Evolutionary conservation across 2,329 filamentous ascomycete genomes (phyloP).

Genomic region (Diaporthe citriasiana): DNA sequence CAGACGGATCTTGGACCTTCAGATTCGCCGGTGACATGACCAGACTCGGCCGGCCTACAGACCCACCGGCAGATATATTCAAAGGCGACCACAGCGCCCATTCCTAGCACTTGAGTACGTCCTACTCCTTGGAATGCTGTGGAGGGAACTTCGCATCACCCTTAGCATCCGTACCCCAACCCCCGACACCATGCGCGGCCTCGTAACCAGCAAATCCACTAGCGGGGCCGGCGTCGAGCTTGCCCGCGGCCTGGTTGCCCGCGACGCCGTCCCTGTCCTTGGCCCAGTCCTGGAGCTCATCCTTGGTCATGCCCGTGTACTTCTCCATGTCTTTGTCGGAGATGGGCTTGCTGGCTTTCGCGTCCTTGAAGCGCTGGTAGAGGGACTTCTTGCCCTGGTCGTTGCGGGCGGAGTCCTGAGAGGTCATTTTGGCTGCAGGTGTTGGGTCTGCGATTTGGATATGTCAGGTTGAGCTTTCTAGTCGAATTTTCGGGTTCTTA

Average conservation of each 20-base stretch:
- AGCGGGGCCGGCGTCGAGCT: slow-evolving; percentile 35
- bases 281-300: slow-evolving; percentile 37
- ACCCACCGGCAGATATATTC: neutral
- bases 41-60: neutral
- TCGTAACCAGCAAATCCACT: slow-evolving; percentile 36
- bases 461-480: neutral
- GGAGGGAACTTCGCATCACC: slow-evolving; percentile 32
- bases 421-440: neutral
- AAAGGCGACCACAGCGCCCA: neutral
- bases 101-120: accelerated
- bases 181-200: slow-evolving; percentile 39
- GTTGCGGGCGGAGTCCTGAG: neutral
- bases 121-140: neutral
- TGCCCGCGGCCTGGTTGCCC: slow-evolving; percentile 39
- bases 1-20: neutral
- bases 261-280: slow-evolving; percentile 34
- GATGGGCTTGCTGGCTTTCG: slow-evolving; percentile 46
- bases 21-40: no score
- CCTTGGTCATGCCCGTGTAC: slow-evolving; percentile 40
- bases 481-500: neutral
- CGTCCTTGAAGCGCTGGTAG: slow-evolving; percentile 46
- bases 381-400: slow-evolving; percentile 41
- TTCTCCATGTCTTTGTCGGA: slow-evolving; percentile 41
- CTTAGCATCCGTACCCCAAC: slow-evolving; percentile 38
- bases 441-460: neutral